Base-by-base conservation (phyloP, 2,329 filamentous ascomycete genomes). In the Alternaria novae-zelandiae region DNA sequence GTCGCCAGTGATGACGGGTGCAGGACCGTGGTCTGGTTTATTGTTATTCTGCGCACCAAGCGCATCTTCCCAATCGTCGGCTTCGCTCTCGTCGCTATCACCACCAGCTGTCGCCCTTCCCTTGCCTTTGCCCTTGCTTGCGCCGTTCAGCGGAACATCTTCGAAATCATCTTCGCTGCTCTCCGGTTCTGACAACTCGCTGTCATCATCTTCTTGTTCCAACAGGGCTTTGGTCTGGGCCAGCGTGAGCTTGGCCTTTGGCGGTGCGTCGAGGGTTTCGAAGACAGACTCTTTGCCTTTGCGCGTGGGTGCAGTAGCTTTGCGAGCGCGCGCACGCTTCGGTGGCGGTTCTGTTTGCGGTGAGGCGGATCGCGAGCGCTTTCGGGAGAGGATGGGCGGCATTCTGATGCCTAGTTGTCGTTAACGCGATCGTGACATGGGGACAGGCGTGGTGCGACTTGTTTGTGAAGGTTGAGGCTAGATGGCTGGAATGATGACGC, bases 331-430 rank as follows among this genome's bases (percentile, higher is more conserved):
- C 17, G 68, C 56, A 20, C 74, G 71, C 61, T 78, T 78, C 11
- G 70, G 59, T 43, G 66, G 67, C 47, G 78, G 72, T 30, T 77
- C 73, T 26, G 81, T 78, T 2, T 81, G 78, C 0, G 85, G 81
- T 2, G 87, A 86, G 64, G 70, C 66, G n/a, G 70, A 70, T 41
- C 85, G 86, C 69, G 88, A 72, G 64, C 89, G 86, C 81, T 93
- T 94, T 70, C 89, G 88, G 53, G 89, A 85, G 15, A 92, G 84
- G 68, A 87, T 82, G 23, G 91, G 90, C 73, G 91, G 89, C 90
- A 93, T 93, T 6, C 13, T 66, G 17, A 17, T 63, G 59, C 61
- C 63, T 26, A 5, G 13, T 26, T 3, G 4, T 23, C 5, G 57
- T 30, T 28, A 41, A 41, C n/a, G 41, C 28, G 60, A 60, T 63